phyloP scores from a whole-genome alignment of 1,284 basidiomycete genomes.

The Irpex sp. region DNA sequence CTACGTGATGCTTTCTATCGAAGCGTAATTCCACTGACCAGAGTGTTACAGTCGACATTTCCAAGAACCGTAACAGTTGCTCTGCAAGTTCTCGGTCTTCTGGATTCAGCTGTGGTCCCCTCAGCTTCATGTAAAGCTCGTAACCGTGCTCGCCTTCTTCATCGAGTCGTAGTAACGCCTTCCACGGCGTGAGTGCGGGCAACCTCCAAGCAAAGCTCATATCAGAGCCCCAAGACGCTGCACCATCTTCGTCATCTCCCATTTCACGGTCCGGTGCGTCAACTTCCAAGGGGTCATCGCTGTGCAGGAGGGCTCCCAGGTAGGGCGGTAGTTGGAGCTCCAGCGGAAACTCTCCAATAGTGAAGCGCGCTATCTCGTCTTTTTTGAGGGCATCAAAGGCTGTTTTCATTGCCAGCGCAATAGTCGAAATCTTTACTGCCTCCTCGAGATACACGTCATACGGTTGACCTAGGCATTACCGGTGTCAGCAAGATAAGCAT shows the following conservation, averaged over 20 bases:
- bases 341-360: conserved; percentile 71
- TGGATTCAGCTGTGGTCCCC: conserved; percentile 54
- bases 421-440: conserved; percentile 63
- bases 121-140: conserved; percentile 58
- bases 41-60: conserved; percentile 60
- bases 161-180: conserved; percentile 79
- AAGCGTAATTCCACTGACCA: conserved; percentile 42
- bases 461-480: conserved; percentile 41
- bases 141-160: conserved; percentile 47
- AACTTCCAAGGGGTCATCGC: conserved; percentile 43
- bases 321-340: conserved; percentile 82
- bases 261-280: conserved; percentile 41
- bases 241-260: conserved; percentile 43
- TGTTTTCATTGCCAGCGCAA: conserved; percentile 71
- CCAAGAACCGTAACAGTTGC: conserved; percentile 64
- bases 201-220: conserved; percentile 68
- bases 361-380: conserved; percentile 68
- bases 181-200: conserved; percentile 86
- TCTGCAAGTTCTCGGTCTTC: conserved; percentile 69
- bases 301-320: conserved; percentile 64
- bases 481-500: conserved; percentile 5
- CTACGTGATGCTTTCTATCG: background rate
- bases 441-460: conserved; percentile 53
- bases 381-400: conserved; percentile 75
- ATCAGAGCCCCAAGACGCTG: conserved; percentile 62